phyloP scores from a whole-genome alignment of 306 rosid genomes.

The Vigna mungo region DNA sequence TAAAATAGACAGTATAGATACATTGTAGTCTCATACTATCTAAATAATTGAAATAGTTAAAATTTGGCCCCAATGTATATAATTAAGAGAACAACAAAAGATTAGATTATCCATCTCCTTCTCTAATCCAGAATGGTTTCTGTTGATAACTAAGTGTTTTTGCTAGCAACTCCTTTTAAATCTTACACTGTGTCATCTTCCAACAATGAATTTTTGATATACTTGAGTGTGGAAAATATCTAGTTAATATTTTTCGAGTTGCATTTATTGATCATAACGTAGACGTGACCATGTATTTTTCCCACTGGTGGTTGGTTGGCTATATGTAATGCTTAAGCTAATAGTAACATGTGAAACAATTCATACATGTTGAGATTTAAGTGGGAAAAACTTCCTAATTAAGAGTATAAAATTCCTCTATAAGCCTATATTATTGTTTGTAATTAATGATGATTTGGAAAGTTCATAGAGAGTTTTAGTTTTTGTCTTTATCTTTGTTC shows the following conservation, averaged over 20 bases:
- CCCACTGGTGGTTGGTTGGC: constrained; percentile 29
- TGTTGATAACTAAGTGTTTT: too few species aligned
- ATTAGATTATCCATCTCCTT: too few species aligned
- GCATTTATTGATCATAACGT: constrained; percentile 31
- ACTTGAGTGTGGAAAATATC: constrained; percentile 14
- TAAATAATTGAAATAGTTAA: too few species aligned
- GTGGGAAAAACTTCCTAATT: constrained; percentile 29
- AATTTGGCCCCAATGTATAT: too few species aligned
- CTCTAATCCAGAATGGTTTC: too few species aligned
- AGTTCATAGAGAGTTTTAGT: constrained; percentile 53
- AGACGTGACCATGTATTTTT: constrained; percentile 5
- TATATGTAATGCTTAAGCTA: constrained; percentile 45
- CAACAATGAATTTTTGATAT: neutral
- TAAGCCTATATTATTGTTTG: constrained; percentile 15
- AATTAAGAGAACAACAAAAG: too few species aligned
- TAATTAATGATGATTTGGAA: neutral
- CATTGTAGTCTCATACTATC: too few species aligned
- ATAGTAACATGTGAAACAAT: constrained; percentile 31
- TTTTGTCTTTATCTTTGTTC: constrained; percentile 78
- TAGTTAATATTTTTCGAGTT: constrained; percentile 23
- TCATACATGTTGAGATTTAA: constrained; percentile 40
- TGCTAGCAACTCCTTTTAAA: too few species aligned
- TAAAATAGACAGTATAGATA: too few species aligned
- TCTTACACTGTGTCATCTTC: neutral
- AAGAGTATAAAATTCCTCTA: constrained; percentile 18